Conservation (phyloP, 371 early-diverging fungal genomes). For the Apophysomyces variabilis region DNA sequence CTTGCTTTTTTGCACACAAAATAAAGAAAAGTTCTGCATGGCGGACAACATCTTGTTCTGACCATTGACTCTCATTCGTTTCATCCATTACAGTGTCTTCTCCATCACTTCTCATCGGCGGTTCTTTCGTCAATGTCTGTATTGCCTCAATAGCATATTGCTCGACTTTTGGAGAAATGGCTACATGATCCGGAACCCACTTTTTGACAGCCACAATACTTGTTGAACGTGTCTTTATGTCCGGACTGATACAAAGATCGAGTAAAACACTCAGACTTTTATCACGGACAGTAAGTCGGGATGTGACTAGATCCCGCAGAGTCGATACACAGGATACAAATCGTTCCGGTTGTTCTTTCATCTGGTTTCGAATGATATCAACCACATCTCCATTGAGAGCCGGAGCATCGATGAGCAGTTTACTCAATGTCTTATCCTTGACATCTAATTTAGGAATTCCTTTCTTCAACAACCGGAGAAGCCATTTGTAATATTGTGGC, state of each 20-base stretch:
- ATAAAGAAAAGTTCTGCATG: slow-evolving; percentile 50
- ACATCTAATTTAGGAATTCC: slow-evolving; percentile 38
- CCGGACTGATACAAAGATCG: slow-evolving; percentile 37
- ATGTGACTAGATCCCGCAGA: slow-evolving; percentile 38
- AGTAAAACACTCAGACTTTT: slow-evolving; percentile 41
- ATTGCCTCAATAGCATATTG: slow-evolving; percentile 54
- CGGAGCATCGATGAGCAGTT: slow-evolving; percentile 49
- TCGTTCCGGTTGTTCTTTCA: slow-evolving; percentile 39
- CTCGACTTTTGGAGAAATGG: slow-evolving; percentile 53
- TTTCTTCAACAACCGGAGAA: slow-evolving; percentile 34
- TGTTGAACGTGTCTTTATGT: slow-evolving; percentile 47
- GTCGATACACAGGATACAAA: slow-evolving; percentile 48
- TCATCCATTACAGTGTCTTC: slow-evolving; percentile 10
- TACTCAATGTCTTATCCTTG: slow-evolving; percentile 44
- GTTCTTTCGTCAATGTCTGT: slow-evolving; percentile 33
- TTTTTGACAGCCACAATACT: slow-evolving; percentile 67
- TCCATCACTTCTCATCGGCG: slow-evolving; percentile 26
- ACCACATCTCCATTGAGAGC: slow-evolving; percentile 36
- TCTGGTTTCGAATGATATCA: slow-evolving; percentile 30
- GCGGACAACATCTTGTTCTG: slow-evolving; percentile 42
- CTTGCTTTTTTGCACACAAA: slow-evolving; percentile 45
- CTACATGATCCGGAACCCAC: slow-evolving; percentile 63
- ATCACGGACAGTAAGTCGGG: slow-evolving; percentile 34
- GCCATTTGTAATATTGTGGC: slow-evolving; percentile 43
- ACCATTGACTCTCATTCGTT: slow-evolving; percentile 31